Evolutionary conservation across 768 basidiomycete species (phyloP), one percentile per base, ranked within the genome.

Genomic region (Xerocomellus intermedius): DNA sequence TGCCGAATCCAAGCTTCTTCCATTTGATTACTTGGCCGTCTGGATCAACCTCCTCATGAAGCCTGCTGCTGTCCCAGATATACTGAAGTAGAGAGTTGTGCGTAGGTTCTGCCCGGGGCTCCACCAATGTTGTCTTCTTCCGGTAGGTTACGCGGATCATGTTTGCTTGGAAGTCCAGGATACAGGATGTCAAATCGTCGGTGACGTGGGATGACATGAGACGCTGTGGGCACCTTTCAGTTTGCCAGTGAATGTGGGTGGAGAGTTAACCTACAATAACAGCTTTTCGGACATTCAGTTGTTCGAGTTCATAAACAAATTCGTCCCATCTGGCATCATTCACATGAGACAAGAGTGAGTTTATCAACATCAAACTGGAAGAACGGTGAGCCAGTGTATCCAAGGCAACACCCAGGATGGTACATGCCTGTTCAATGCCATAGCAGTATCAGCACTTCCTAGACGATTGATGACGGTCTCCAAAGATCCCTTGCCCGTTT

Each of bases 161-260:
- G 70, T 91, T 92, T 26, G 89, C 85, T 74, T 94, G 92, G 69
- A 94, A 94, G 66, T 94, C 89, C 52, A 94, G 78, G 44, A 94
- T 87, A 54, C 85, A 87, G 0, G 91, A 93, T 8, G 87, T 84
- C 50, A 93, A 74, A 64, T 94, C 91, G 58, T 91, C 89, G 46
- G 85, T 82, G 28, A 84, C 87, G 61, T 91, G 87, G 30, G 87
- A 80, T 8, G 87, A 84, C 90, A 93, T 94, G 45, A 94, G 78
- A 53, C 86, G 84, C 90, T 94, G 51, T 51, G 35, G 42, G 50
- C 30, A 52, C 4, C 28, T 14, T 55, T 69, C 33, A 63, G 56
- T 49, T 43, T 45, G 37, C 41, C 24, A 26, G 48, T 37, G 33
- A 48, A 50, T 21, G 13, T 36, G n/a, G 13, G 24, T 42, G 51